A percentile compares a stretch with the other conserved stretches of the same genome.
These are phyloP conservation scores for Colletotrichum filicis DNA, from an alignment of 2,329 filamentous ascomycete genomes.

Conservation along the genomic window DNA sequence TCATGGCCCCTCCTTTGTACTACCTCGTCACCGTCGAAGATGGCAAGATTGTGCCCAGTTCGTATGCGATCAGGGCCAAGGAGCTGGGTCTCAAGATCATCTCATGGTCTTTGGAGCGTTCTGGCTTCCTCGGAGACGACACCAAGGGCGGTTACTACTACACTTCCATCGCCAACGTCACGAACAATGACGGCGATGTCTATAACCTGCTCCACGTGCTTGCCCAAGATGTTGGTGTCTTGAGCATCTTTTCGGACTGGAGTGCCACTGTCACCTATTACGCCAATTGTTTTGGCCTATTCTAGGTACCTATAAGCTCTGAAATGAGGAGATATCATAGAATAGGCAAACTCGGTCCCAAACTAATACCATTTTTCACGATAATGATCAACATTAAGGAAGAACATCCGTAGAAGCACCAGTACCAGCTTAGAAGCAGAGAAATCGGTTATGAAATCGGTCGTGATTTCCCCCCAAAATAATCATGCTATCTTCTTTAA, in stretches of 20 bases:
- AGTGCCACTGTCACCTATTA: slow-evolving; percentile 76
- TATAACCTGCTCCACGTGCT: slow-evolving; percentile 75
- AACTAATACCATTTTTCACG: background rate
- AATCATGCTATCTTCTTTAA: background rate
- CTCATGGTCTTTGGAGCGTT: slow-evolving; percentile 76
- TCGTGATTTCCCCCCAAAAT: too few relatives aligned
- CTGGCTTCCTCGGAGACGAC: slow-evolving; percentile 66
- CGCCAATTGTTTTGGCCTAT: slow-evolving; percentile 72
- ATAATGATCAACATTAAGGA: background rate
- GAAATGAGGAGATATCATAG: background rate
- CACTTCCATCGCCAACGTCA: slow-evolving; percentile 61
- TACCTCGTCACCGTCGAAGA: slow-evolving; percentile 67
- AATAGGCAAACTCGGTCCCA: too few relatives aligned
- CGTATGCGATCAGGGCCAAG: slow-evolving; percentile 70
- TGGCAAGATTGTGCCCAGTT: slow-evolving; percentile 69
- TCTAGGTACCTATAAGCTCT: slow-evolving; percentile 13
- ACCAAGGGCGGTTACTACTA: slow-evolving; percentile 66
- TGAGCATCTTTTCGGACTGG: slow-evolving; percentile 77
- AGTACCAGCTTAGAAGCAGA: background rate
- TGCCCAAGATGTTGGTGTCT: slow-evolving; percentile 67
- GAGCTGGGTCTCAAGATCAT: slow-evolving; percentile 72
- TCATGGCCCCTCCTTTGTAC: slow-evolving; percentile 71
- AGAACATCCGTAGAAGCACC: background rate
- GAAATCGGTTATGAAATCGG: too few relatives aligned
- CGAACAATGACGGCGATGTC: slow-evolving; percentile 73